Conservation (phyloP, 495 filamentous ascomycete genomes). For the Pseudomonodictys pantanalensis region DNA sequence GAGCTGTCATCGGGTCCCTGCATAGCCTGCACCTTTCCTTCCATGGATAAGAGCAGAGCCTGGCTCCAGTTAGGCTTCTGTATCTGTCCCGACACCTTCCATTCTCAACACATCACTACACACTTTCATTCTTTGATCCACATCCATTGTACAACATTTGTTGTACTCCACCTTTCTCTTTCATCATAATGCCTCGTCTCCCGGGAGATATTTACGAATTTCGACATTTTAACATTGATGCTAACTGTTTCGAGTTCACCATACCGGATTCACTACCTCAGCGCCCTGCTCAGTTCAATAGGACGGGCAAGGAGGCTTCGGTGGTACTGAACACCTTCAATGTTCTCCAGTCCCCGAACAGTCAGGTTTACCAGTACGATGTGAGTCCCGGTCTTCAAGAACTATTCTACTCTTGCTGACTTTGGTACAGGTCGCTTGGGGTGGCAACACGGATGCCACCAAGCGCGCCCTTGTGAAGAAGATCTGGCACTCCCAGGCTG, state of each 20-base stretch:
- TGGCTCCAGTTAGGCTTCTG: no score
- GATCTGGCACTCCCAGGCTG: conserved; percentile 63
- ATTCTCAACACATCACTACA: background rate
- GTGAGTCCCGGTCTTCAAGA: conserved; percentile 51
- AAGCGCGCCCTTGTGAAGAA: conserved; percentile 64
- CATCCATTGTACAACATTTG: no score
- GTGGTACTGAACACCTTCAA: conserved; percentile 73
- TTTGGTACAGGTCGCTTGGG: conserved; percentile 19
- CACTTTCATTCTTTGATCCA: background rate
- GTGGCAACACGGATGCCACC: conserved; percentile 49
- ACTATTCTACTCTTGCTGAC: background rate
- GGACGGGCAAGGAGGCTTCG: conserved; percentile 52
- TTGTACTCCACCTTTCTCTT: background rate
- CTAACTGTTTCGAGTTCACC: conserved; percentile 19
- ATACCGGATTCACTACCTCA: conserved; percentile 22
- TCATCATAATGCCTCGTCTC: background rate
- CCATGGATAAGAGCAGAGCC: no score
- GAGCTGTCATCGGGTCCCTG: no score
- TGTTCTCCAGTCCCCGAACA: conserved; percentile 53
- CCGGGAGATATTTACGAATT: conserved; percentile 2
- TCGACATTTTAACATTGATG: conserved; percentile 9
- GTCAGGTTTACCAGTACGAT: conserved; percentile 76
- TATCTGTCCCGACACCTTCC: no score
- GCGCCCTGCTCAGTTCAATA: conserved; percentile 33
- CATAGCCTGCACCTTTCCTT: no score